Conservation (phyloP, 2,329 filamentous ascomycete species). For the Leptographium galeiforme region DNA sequence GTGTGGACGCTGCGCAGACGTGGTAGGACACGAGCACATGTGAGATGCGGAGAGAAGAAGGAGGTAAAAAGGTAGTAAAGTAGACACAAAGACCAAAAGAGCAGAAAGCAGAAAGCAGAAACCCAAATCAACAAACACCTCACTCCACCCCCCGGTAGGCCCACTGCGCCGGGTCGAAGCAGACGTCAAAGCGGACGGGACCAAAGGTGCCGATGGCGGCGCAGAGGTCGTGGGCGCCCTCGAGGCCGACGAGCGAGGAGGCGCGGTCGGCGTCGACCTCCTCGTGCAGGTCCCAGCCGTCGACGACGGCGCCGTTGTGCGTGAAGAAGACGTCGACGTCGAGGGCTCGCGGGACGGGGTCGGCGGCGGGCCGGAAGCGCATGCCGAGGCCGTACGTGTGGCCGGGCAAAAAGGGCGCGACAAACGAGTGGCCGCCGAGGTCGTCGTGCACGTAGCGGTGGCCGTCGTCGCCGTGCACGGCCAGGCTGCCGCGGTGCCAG, state of each 20-base stretch:
- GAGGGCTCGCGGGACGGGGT: conserved; percentile 18
- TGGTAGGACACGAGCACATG: conserved; percentile 26
- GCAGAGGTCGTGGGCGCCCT: conserved; percentile 58
- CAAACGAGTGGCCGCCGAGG: conserved; percentile 60
- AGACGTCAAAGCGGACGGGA: conserved; percentile 52
- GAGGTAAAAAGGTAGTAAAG: too few species aligned
- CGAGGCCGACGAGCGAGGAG: conserved; percentile 50
- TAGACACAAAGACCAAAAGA: too few species aligned
- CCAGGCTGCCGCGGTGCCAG: conserved; percentile 65
- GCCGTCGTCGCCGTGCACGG: conserved; percentile 70
- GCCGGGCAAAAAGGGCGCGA: conserved; percentile 45
- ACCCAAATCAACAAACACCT: neutral
- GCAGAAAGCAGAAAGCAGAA: too few species aligned
- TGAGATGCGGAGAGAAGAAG: neutral
- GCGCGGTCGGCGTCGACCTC: conserved; percentile 53
- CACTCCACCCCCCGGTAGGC: conserved; percentile 25
- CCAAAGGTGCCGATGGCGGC: conserved; percentile 60
- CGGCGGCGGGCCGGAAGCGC: conserved; percentile 29
- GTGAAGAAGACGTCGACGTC: conserved; percentile 57
- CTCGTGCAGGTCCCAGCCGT: conserved; percentile 62
- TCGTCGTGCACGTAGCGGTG: conserved; percentile 62
- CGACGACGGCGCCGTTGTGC: conserved; percentile 44
- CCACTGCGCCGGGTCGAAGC: conserved; percentile 48
- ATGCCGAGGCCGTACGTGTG: conserved; percentile 63
- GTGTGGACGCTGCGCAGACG: conserved; percentile 60